Evolutionary conservation across 1,284 basidiomycete genomes (phyloP).

Genomic region (Paramarasmius palmivorus): DNA sequence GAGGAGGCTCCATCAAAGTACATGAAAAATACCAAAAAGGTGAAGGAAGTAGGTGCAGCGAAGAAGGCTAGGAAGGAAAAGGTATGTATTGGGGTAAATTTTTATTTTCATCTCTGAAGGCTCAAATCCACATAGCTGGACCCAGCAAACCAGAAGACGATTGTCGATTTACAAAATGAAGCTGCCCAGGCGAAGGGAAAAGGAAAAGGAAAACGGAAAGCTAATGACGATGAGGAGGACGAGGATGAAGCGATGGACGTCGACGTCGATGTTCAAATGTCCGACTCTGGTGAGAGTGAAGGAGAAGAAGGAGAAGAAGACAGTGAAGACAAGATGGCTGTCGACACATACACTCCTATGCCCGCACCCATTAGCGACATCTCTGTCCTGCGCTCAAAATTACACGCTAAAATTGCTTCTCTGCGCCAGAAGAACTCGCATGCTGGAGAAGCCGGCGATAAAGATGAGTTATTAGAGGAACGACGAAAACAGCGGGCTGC

Average conservation of each 20-base stretch:
- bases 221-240: conserved; percentile 29
- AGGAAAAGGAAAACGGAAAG: conserved; percentile 54
- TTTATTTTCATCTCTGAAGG: neutral
- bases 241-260: conserved; percentile 39
- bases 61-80: conserved; percentile 85
- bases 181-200: conserved; percentile 29
- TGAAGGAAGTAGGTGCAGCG: conserved; percentile 79
- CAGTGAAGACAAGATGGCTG: conserved; percentile 20
- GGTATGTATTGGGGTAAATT: conserved; percentile 51
- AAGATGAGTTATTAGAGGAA: conserved; percentile 83
- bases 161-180: conserved; percentile 75
- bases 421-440: conserved; percentile 51
- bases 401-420: conserved; percentile 77
- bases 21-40: conserved; percentile 88
- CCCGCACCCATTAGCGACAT: conserved; percentile 68
- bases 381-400: conserved; percentile 70
- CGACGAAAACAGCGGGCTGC: conserved; percentile 73
- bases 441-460: conserved; percentile 52
- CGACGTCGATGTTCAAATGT: conserved; percentile 37
- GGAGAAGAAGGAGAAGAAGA: conserved; percentile 25
- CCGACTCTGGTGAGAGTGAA: too few relatives aligned
- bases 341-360: conserved; percentile 61
- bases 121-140: conserved; percentile 65
- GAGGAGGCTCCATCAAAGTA: conserved; percentile 77
- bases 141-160: conserved; percentile 83